Evolutionary conservation across 805 yeast genomes (phyloP).

Genomic region (Maudiozyma pseudohumilis): DNA sequence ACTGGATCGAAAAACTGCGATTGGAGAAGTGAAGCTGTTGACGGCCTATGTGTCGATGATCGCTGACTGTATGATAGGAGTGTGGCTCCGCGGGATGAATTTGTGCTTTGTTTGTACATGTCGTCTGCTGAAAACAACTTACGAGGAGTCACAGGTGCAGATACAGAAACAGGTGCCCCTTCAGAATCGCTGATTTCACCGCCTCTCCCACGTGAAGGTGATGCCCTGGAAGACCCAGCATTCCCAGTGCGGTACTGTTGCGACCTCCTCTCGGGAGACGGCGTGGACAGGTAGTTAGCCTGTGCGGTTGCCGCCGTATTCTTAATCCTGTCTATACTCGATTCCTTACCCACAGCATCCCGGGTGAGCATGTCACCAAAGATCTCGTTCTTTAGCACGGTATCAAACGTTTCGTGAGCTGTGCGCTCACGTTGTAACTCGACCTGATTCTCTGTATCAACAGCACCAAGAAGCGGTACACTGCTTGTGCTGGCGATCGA

Average conservation of each 20-base stretch:
- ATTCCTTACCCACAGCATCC: slow-evolving; percentile 24
- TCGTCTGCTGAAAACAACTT: slow-evolving; percentile 12
- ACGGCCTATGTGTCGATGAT: slow-evolving; percentile 44
- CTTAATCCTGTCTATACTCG: slow-evolving; percentile 25
- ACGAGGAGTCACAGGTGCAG: slow-evolving; percentile 31
- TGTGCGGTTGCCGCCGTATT: slow-evolving; percentile 16
- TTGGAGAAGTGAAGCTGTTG: slow-evolving; percentile 50
- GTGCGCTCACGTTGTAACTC: slow-evolving; percentile 65
- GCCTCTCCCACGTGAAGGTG: background rate
- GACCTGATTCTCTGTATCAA: slow-evolving; percentile 40
- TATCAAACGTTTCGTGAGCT: slow-evolving; percentile 79
- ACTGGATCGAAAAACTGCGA: slow-evolving; percentile 56
- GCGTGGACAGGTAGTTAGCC: slow-evolving; percentile 2
- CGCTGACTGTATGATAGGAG: slow-evolving; percentile 71
- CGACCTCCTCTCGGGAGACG: slow-evolving; percentile 6
- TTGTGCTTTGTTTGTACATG: slow-evolving; percentile 15
- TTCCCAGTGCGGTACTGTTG: background rate
- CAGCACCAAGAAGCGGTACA: slow-evolving; percentile 18
- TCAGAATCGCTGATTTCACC: background rate
- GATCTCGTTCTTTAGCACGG: slow-evolving; percentile 77
- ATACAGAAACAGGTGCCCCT: slow-evolving; percentile 2
- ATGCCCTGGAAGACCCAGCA: background rate
- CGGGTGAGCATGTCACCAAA: slow-evolving; percentile 79
- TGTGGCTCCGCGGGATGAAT: slow-evolving; percentile 38
- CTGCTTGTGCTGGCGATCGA: slow-evolving; percentile 24